Evolutionary conservation across 768 basidiomycete species (phyloP), one percentile per base, ranked within the genome.

Genomic region (Royoungia palumana): DNA sequence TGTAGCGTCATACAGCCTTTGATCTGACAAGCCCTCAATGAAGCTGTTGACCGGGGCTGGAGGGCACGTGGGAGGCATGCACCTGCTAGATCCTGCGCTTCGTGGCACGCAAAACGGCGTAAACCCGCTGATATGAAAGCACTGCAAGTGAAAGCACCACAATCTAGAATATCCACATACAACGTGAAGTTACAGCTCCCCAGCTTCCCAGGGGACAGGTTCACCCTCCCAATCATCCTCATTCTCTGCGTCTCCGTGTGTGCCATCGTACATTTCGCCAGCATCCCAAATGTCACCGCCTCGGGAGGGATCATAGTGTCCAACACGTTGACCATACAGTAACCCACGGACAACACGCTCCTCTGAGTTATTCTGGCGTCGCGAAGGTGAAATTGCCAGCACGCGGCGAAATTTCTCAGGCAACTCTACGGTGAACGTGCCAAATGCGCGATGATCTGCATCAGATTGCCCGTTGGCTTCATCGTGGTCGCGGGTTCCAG

Each of bases 171-270:
- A 58, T 58, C 45, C 63, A 68, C 70, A 66, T 65, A 67, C 58
- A 51, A 49, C 39, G 49, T 42, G 35, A 51, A 45, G 49, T 68
- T 76, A 89, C 66, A 91, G 58, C 58, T 89, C 89, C 44, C 81
- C 89, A 9, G 80, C 74, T 67, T 86, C 86, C 89, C 89, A 91
- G 51, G 88, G 84, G 30, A 89, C 76, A 32, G 85, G 83, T 65
- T 89, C 88, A 30, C 85, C 81, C 67, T 89, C 89, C 89, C 89
- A 91, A 54, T 71, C 71, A 40, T 70, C 71, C 54, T 85, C 83
- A 36, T 79, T 77, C 58, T 80, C 81, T 25, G 66, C 73, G 41
- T 75, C 79, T 35, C 54, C 62, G 19, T 57, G 58, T 20, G 64
- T 63, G 28, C 66, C 70, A 30, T 70, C 70, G 55, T 75, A 72